Base-by-base conservation (phyloP, 345 rosid genomes). In the Iberis pinnata region DNA sequence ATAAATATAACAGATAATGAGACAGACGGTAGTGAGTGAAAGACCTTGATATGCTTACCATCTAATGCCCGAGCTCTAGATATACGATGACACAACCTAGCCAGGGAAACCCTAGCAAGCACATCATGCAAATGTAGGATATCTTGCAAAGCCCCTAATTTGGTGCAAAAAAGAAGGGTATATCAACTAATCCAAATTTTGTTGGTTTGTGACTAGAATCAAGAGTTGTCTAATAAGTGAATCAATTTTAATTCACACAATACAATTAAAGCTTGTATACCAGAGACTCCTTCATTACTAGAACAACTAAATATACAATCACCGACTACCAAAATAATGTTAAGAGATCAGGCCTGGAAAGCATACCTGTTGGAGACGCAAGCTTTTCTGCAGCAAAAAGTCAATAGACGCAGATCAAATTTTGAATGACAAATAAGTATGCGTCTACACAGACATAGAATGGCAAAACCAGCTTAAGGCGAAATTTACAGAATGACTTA, bases 121-220 rank as follows among this genome's bases (percentile, higher is more conserved):
- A 92, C 99, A 72, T 92, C 99, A 68, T 88, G 95, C 75, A 92
- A 76, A 78, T 92, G 99, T 57, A 92, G 97, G 64, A 92, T 88
- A 80, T 92, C 99, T 67, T 81, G 97, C 85, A 92, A 72, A 37
- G 97, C 95, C 67, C 99, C 99, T 92, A 84, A 64, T 71, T 51
- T 67, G 66, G 33, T 35, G 69, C 56, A 68, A 16, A 27, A 14
- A 49, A 19, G 53, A 49, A 22, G 55, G 59, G 52, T 17, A 56
- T 27, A 49, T 61, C 59, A 68, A 29, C 59, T 6, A 42, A 55
- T 24, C 56, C 41, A 53, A 8, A 32, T 53, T 17, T 32, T 48
- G 31, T 58, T 58, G 19, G 42, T 38, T 40, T 12, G 49, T 50
- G 16, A 32, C 12, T 18, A 48, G 19, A 45, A 63, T 41, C 44